Evolutionary conservation across 768 basidiomycete genomes (phyloP), one percentile per base, ranked within the genome.

Genomic region (Neoboletus subvelutipes): DNA sequence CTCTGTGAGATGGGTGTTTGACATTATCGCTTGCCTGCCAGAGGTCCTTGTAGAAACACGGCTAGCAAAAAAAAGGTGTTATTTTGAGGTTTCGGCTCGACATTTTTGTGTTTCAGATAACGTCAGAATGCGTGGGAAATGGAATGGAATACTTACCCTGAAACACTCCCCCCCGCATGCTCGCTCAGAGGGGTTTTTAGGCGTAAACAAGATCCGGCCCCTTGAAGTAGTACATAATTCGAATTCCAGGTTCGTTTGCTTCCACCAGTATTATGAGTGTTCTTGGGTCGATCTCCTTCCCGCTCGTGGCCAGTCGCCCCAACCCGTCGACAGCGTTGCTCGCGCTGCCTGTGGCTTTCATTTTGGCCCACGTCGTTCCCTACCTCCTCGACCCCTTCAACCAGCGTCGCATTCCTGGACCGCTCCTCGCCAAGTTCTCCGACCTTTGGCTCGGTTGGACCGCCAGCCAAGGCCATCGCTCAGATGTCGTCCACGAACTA

Each of bases 401-500:
- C n/a, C 80, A 90, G 37, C 82, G 85, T 36, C 67, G 69, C 28
- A 80, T 82, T 58, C 85, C 85, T n/a, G 90, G 88, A 0, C 90
- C 90, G 0, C 77, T 81, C 54, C 65, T 86, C 9, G 92, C 92
- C 37, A 83, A 79, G 64, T 83, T 92, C 65, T 82, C 86, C 11
- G 85, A 89, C 66, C 58, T 80, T 3, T 94, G 91, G 90, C 74
- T 94, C 18, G 88, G 84, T 39, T 80, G 77, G 63, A 76, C 84
- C 34, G 74, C 79, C 34, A 83, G 83, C 45, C 72, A 78, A n/a
- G 91, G 92, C 2, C 86, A 89, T 60, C 83, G 92, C 45, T 90
- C 85, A 10, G 86, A 91, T 63, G 71, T 78, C 13, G 84, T 95
- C 4, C 90, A 95, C 64, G 67, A 81, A 50, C 71, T 88, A 64